Conservation (phyloP, 805 yeast species). For the Ogataea pilisensis region DNA sequence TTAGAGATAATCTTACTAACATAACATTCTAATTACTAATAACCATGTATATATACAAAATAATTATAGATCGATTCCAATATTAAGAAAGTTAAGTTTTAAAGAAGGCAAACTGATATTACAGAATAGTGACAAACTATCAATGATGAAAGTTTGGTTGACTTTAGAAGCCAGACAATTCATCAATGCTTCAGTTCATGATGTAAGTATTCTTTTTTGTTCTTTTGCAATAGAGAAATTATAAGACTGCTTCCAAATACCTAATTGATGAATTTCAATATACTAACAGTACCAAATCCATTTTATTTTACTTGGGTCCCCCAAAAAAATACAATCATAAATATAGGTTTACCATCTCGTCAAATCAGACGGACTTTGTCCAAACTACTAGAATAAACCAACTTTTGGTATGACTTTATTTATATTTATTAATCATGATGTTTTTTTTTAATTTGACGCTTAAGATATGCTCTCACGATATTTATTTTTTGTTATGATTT, state of each 20-base stretch:
- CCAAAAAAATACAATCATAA: no score
- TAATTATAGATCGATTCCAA: conserved; percentile 66
- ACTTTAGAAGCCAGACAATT: conserved; percentile 86
- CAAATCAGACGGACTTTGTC: conserved; percentile 62
- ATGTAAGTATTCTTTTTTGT: conserved; percentile 42
- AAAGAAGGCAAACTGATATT: conserved; percentile 60
- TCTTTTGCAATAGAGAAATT: no score
- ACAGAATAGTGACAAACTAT: conserved; percentile 54
- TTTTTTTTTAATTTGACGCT: no score
- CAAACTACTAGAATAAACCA: conserved; percentile 42
- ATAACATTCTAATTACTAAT: not conserved
- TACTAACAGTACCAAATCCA: no score
- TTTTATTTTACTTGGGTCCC: no score
- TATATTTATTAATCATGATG: not conserved
- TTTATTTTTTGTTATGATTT: no score
- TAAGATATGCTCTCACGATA: no score
- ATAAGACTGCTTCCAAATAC: no score
- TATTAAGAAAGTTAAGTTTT: conserved; percentile 74
- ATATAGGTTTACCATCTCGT: conserved; percentile 47
- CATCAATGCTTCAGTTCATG: conserved; percentile 77
- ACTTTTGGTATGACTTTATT: not conserved
- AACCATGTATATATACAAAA: not conserved
- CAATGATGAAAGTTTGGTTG: conserved; percentile 88
- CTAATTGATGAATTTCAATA: no score
- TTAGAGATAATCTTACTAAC: not conserved